phyloP scores from a whole-genome alignment of 768 basidiomycete genomes.

The Psilocybe azurescens region DNA sequence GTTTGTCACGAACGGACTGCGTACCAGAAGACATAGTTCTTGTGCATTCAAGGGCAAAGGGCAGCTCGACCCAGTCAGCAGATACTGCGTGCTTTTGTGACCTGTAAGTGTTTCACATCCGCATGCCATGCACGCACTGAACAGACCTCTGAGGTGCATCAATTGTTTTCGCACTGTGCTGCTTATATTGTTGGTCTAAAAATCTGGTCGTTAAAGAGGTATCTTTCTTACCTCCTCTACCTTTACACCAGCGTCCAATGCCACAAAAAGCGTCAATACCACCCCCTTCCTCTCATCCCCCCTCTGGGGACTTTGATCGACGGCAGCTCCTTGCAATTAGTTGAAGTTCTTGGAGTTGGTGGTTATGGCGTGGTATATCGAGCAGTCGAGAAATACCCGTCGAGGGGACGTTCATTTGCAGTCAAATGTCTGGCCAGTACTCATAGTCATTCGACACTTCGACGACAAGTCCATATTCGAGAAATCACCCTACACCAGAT shows the following conservation, averaged over 20 bases:
- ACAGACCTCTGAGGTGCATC: conserved; percentile 19
- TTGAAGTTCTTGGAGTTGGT: conserved; percentile 88
- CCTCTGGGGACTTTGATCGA: conserved; percentile 84
- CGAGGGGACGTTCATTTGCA: conserved; percentile 67
- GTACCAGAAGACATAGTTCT: conserved; percentile 14
- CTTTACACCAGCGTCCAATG: conserved; percentile 17
- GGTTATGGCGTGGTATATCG: conserved; percentile 97
- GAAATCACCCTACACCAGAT: conserved; percentile 86
- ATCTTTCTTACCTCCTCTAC: conserved; percentile 16
- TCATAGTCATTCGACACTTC: conserved; percentile 45
- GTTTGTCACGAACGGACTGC: conserved; percentile 12
- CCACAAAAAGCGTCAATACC: conserved; percentile 25
- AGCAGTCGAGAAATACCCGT: conserved; percentile 66
- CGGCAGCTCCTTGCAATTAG: conserved; percentile 79
- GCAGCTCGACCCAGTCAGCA: conserved; percentile 1
- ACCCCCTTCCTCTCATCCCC: conserved; percentile 41
- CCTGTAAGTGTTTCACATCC: conserved; percentile 29
- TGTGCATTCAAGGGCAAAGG: conserved; percentile 6
- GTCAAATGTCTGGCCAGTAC: conserved; percentile 88
- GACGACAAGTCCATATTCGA: conserved; percentile 80
- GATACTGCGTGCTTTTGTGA: conserved; percentile 11
- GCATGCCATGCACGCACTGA: conserved; percentile 30
- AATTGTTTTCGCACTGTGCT: conserved; percentile 8
- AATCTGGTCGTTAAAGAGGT: conserved; percentile 5
- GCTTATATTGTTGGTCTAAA: conserved; percentile 15